Conservation (phyloP, 257 asterid genomes). For the Petrea volubilis region DNA sequence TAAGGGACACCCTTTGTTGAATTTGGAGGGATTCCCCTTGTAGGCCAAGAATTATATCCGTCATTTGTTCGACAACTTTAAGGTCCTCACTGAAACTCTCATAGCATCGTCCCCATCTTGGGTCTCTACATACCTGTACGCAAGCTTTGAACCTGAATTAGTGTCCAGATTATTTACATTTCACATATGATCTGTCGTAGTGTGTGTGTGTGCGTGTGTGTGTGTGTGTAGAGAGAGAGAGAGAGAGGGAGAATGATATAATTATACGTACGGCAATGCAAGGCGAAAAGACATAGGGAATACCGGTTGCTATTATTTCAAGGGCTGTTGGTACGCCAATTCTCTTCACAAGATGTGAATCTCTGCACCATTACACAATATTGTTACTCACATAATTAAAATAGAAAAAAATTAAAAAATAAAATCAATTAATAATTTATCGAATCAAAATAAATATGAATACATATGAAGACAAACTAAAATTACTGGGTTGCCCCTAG, state of each 20-base stretch:
- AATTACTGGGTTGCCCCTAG: conserved; percentile 24
- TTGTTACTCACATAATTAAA: no score
- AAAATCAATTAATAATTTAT: no score
- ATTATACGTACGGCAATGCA: conserved; percentile 26
- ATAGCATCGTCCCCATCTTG: conserved; percentile 36
- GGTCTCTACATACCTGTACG: conserved; percentile 27
- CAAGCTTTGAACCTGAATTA: background rate
- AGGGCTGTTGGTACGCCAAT: conserved; percentile 32
- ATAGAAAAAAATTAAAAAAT: no score
- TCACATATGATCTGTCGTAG: no score
- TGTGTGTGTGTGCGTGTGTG: no score
- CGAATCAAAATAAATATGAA: no score
- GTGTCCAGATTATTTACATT: no score
- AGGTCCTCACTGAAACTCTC: conserved; percentile 29
- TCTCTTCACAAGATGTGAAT: conserved; percentile 26
- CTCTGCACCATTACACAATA: conserved; percentile 7
- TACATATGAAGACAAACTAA: background rate
- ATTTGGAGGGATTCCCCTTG: conserved; percentile 29
- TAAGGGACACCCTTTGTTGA: conserved; percentile 20
- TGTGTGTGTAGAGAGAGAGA: no score
- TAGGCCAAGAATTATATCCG: conserved; percentile 26
- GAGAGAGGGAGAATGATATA: no score
- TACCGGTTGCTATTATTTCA: conserved; percentile 34
- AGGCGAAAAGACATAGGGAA: conserved; percentile 31
- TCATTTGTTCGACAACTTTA: conserved; percentile 22